Percentiles rank a stretch among this genome's conserved stretches.
Evolutionary conservation across 2,329 filamentous ascomycete genomes (phyloP).

Genomic region (Penicillium polonicum): DNA sequence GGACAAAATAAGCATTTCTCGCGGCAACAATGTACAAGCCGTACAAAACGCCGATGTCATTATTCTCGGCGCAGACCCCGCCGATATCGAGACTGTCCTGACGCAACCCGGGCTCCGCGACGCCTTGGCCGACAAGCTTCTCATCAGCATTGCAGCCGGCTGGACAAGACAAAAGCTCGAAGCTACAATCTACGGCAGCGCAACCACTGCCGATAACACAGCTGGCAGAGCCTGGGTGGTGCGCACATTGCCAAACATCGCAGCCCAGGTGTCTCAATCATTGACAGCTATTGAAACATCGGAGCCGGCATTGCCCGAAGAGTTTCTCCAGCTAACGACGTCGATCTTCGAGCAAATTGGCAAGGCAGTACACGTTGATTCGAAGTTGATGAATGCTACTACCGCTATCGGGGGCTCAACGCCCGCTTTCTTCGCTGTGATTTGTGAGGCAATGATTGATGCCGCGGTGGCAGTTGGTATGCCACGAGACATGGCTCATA

Average conservation of each 20-base stretch:
- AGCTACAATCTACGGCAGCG: conserved; percentile 32
- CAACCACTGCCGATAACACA: conserved; percentile 16
- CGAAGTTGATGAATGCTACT: conserved; percentile 55
- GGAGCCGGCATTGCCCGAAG: conserved; percentile 43
- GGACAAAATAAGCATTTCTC: conserved; percentile 34
- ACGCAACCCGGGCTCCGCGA: conserved; percentile 38
- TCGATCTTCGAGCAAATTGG: conserved; percentile 55
- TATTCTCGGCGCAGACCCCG: conserved; percentile 51
- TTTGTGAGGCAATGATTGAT: conserved; percentile 60
- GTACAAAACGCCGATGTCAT: conserved; percentile 41
- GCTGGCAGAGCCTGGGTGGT: conserved; percentile 33
- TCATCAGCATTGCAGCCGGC: conserved; percentile 55
- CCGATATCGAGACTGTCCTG: conserved; percentile 44
- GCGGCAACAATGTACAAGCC: conserved; percentile 39
- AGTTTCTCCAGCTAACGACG: conserved; percentile 36
- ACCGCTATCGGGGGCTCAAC: conserved; percentile 62
- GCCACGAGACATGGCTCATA: conserved; percentile 57
- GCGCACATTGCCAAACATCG: conserved; percentile 48
- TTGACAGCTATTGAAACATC: conserved; percentile 52
- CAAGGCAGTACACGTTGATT: conserved; percentile 51
- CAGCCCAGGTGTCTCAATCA: conserved; percentile 45
- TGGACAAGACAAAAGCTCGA: conserved; percentile 48
- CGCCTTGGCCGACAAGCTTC: conserved; percentile 46
- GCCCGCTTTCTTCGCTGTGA: conserved; percentile 60
- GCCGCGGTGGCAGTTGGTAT: conserved; percentile 63